Base-by-base conservation (phyloP, 768 basidiomycete species). In the Pleurotus giganteus region DNA sequence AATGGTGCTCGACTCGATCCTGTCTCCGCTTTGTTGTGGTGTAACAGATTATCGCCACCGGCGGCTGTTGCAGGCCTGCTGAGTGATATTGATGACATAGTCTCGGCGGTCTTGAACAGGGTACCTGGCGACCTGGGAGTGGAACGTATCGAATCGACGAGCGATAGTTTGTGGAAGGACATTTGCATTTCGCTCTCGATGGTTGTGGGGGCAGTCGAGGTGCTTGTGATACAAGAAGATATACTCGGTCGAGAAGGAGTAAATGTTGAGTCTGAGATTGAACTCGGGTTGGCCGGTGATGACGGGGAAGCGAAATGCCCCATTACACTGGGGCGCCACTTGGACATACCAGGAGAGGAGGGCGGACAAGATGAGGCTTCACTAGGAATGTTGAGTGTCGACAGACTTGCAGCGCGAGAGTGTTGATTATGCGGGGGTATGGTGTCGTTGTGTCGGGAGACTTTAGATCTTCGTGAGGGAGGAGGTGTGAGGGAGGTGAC, bases 281-380 rank as follows among this genome's bases (percentile, higher is more conserved):
- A 41, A 71, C 66, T 46, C 74, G 63, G 47, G 69, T 79, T 46
- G 71, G 58, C 63, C 75, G 78, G 39, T n/a, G 79, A 71, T 27
- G 81, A 76, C 50, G 75, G 61, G 53, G 80, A 75, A 26, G 78
- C 71, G 62, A 88, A 88, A 59, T 88, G 82, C 4, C 81, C 83
- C 21, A 87, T 67, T 21, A 89, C 79, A 58, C 78, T 83, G 9
- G 87, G 84, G n/a, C 84, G 76, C 81, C 81, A 85, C 67, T 71
- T 79, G 47, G 80, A 73, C 9, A 72, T 62, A 24, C 69, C 64
- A 46, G 69, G 60, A 55, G 60, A 32, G 42, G 55, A 56, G 36
- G 37, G 44, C 55, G 64, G 54, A 36, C 47, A 58, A 43, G 51
- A 57, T 2, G 60, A 53, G 23, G 53, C 54, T 13, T 58, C 61